Evolutionary conservation across 2,329 filamentous ascomycete genomes (phyloP), one percentile per base, ranked within the genome.

Genomic region (Neofusicoccum laricinum): DNA sequence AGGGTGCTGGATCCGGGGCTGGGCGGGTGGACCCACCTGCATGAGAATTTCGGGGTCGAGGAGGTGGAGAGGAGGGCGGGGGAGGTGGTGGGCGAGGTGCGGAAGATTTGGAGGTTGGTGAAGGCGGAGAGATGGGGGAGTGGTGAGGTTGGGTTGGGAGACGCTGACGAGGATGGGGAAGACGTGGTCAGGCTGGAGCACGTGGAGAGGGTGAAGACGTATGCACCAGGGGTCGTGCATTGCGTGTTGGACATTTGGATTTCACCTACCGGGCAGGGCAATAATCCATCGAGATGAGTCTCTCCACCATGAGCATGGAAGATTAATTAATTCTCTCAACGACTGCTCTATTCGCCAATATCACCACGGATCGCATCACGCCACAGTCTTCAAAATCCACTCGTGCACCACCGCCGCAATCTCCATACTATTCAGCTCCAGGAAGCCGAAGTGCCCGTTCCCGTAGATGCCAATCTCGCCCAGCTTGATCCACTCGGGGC

Each of bases 201-300:
- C 81, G 84, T 75, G 10, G 74, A 76, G 65, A 69, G 61, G 63
- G 84, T 88, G 50, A 88, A 88, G 75, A 85, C 82, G 59, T 88
- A 85, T 75, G 85, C 85, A 40, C 86, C 86, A 4, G 85, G 85
- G 1, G 82, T 88, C 2, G 80, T 85, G 76, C 85, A 88, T 75
- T 85, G 81, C 67, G 85, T 88, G n/a, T 80, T 87, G 69, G 85
- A 88, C 72, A 79, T 88, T 41, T 68, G 70, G 63, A 69, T 78
- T 17, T 36, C 61, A n/a, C 64, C 64, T 0, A 64, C 50, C 2
- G 46, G 19, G 19, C 17, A n/a, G n/a, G n/a, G n/a, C n/a, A n/a
- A n/a, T n/a, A n/a, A n/a, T n/a, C n/a, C n/a, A n/a, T n/a, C n/a
- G n/a, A n/a, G n/a, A n/a, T n/a, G n/a, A n/a, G n/a, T n/a, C n/a